A percentile compares a stretch with the other conserved stretches of the same genome.
Evolutionary conservation across 179 eudicot genomes (phyloP).

Genomic region (Beta lomatogona): DNA sequence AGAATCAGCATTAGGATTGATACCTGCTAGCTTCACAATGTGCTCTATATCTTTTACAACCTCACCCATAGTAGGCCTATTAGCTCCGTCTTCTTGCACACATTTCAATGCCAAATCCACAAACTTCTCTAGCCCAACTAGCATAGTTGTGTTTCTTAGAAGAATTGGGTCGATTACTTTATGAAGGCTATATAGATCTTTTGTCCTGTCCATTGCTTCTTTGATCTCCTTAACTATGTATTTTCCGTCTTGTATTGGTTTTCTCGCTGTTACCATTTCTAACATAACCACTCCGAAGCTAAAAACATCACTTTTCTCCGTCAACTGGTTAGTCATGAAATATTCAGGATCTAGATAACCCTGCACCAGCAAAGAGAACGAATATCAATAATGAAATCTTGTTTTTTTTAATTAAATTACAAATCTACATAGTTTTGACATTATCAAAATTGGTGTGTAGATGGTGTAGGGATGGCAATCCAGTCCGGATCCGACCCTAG

Average conservation of each 20-base stretch:
- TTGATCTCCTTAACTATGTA: too few species aligned
- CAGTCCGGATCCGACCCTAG: too few species aligned
- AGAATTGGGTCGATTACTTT: slow-evolving; percentile 33
- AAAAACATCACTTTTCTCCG: too few species aligned
- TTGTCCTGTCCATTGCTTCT: too few species aligned
- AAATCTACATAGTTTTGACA: neutral
- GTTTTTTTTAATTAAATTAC: neutral
- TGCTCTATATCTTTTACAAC: slow-evolving; percentile 44
- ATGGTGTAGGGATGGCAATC: too few species aligned
- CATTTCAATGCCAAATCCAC: slow-evolving; percentile 38
- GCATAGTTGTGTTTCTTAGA: slow-evolving; percentile 26
- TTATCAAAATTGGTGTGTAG: too few species aligned
- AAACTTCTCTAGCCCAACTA: slow-evolving; percentile 48
- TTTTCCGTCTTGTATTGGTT: too few species aligned
- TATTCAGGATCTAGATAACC: slow-evolving; percentile 58
- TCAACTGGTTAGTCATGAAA: slow-evolving; percentile 31
- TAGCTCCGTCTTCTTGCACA: neutral
- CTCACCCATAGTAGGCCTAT: slow-evolving; percentile 50
- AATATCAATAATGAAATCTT: neutral
- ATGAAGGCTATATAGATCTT: too few species aligned
- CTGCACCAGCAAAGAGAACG: slow-evolving; percentile 25
- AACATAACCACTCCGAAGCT: too few species aligned
- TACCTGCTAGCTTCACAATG: slow-evolving; percentile 40
- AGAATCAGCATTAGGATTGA: slow-evolving; percentile 44
- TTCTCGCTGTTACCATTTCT: too few species aligned